Base-by-base conservation (phyloP, 306 rosid genomes). In the Vigna trinervia region DNA sequence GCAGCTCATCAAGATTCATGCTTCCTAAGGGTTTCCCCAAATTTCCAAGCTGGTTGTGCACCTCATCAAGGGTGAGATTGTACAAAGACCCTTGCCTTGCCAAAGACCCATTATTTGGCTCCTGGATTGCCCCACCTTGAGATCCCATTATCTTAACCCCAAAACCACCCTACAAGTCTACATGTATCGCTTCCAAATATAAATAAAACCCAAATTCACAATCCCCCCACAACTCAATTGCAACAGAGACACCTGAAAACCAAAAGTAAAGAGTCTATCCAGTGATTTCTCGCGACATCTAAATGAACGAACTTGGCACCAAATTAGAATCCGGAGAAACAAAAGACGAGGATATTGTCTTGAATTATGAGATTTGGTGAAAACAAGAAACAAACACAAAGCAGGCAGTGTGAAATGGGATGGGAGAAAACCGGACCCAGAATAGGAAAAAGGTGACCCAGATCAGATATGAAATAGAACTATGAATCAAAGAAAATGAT, bases 1-100 rank as follows among this genome's bases (percentile, higher is more conserved):
- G 96, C 46, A 96, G 89, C 81, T 96, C 99, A 22, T 92, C 97
- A 8, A 96, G 99, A 79, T 92, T 96, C 98, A 96, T 89, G 91
- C 98, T 91, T 65, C 95, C 89, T 22, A 96, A 84, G 73, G 97
- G 99, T 75, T 96, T 96, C 76, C 97, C 99, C 56, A 91, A 74
- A 86, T 92, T 90, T 43, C 96, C 98, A 82, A 96, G 90, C 90
- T 96, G 98, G 78, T 91, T 92, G 46, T 96, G 98, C 14, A 96
- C 97, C 86, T 96, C 98, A 77, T 96, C 98, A 43, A 96, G 89
- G 4, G 99, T 92, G 67, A 96, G 99, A 82, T 85, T 89, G 78
- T 92, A 96, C 56, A 91, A 77, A 2, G 98, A 88, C 56, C 87
- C 94, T 72, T 92, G 90, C 50, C 87, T 83, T 10, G 86, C 63